A percentile compares a stretch with the other conserved stretches of the same genome.
phyloP scores from a whole-genome alignment of 257 asterid species.

The Eustoma russellianum region DNA sequence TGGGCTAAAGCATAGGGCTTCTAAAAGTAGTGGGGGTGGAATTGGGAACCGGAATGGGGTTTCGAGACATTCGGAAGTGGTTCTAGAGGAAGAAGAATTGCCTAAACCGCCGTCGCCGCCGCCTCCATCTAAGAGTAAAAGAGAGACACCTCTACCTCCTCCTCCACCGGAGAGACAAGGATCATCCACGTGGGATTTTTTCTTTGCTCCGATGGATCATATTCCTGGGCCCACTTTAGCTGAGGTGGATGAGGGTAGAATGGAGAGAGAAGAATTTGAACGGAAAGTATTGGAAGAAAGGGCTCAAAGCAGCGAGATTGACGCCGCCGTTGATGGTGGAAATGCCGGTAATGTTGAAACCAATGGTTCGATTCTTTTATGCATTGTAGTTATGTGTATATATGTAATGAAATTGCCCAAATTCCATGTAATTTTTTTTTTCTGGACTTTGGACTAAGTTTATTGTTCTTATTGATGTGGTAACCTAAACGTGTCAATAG shows the following conservation, averaged over 20 bases:
- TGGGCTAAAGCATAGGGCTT: conserved; percentile 46
- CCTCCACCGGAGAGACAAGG: conserved; percentile 37
- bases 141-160: conserved; percentile 33
- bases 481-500: too few relatives aligned
- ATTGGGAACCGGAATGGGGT: conserved; percentile 31
- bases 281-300: conserved; percentile 46
- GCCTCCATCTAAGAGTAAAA: conserved; percentile 6
- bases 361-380: background rate
- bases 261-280: conserved; percentile 48
- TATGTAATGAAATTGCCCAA: too few relatives aligned
- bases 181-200: conserved; percentile 53
- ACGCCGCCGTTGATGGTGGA: conserved; percentile 6
- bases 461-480: too few relatives aligned
- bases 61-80: conserved; percentile 27
- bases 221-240: conserved; percentile 56
- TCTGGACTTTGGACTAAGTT: too few relatives aligned
- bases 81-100: conserved; percentile 25
- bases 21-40: conserved; percentile 32
- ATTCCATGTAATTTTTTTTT: too few relatives aligned
- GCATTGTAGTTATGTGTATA: too few relatives aligned
- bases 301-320: conserved; percentile 38
- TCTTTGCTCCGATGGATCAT: conserved; percentile 42
- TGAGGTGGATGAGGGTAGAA: conserved; percentile 48
- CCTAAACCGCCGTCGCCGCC: conserved; percentile 28
- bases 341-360: background rate